Base-by-base conservation (phyloP, 2,329 filamentous ascomycete species). In the Aspergillus sp. region DNA sequence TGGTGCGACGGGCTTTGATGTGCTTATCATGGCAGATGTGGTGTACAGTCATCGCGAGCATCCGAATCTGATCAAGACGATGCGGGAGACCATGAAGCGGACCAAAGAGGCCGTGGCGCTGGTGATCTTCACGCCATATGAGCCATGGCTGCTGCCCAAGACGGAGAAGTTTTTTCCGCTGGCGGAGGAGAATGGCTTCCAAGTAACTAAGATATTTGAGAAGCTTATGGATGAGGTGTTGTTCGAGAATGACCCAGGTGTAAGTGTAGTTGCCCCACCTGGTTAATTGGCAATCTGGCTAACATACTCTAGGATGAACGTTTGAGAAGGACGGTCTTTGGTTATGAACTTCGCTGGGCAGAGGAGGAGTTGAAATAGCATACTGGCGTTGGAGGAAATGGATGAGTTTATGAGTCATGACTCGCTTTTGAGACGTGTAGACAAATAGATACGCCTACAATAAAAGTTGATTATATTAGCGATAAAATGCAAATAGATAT, bases 71-170 rank as follows among this genome's bases (percentile, higher is more conserved):
- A 81, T 96, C 65, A 83, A 85, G 65, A 92, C 89, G 4, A 85
- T 97, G 62, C 80, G 84, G 69, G 74, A 84, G 70, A 91, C 89
- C 15, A 76, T 97, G 69, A 85, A 83, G 67, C 81, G 79, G 63
- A 75, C 79, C 3, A 69, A 74, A 3, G 79, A 80, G 2, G 86
- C 89, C 52, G 83, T 83, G 57, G 92, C 92, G 2, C 85, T 93
- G 69, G 92, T 97, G 7, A 96, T 97, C 76, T 98, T 97, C 79
- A 96, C 93, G 0, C 93, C 91, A 19, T 97, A 98, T 78, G 84
- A 95, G 64, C 93, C 94, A 1, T 97, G 93, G 93, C 81, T 97
- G 71, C 82, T 90, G 69, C 85, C 92, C 64, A 90, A 92, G 75
- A 95, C 97, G 70, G 81, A 96, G 73, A 85, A 84, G 4, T 97